Evolutionary conservation across 306 rosid genomes (phyloP), one percentile per base, ranked within the genome.

Genomic region (Astragalus membranaceus): DNA sequence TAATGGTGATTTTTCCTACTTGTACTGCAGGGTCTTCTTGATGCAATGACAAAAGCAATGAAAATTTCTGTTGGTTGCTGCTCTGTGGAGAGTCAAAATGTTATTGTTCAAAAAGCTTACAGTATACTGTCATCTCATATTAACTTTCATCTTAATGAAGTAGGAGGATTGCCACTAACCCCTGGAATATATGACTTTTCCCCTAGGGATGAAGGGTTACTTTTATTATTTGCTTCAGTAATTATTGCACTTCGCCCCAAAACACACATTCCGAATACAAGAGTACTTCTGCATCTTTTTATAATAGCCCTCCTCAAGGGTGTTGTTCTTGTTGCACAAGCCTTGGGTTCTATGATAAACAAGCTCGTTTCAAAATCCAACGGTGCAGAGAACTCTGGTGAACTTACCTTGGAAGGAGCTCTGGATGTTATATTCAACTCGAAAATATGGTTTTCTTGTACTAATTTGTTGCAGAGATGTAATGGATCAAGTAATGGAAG

Each of bases 281-380:
- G 84, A 80, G 81, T 46, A 66, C 68, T 90, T 55, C 56, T 89
- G 66, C 85, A 56, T 81, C 77, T 90, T 53, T 88, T 94, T 83
- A 79, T 87, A 70, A 47, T 74, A 17, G 56, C 84, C 70, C 83
- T 88, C 61, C 87, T 86, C 51, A 75, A 70, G 84, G 98, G 97
- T 73, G 80, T 79, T 76, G 87, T 87, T 79, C 84, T 90, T 69
- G 91, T 78, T 49, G 96, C 95, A 69, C 96, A 94, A 75, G 98
- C 98, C 51, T 82, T 86, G 88, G 98, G 97, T 80, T 90, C 98
- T 76, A 76, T 94, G 70, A 67, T 90, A 60, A 94, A 94, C 88
- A 94, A 90, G 79, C 72, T 85, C 73, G 80, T 78, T 80, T 46
- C 81, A 37, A 82, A 81, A 71, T 77, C 88, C 65, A 75, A 69